These are phyloP conservation scores for Boletus rufocinnamomeus DNA, from an alignment of 768 basidiomycete genomes.

Conservation along the genomic window DNA sequence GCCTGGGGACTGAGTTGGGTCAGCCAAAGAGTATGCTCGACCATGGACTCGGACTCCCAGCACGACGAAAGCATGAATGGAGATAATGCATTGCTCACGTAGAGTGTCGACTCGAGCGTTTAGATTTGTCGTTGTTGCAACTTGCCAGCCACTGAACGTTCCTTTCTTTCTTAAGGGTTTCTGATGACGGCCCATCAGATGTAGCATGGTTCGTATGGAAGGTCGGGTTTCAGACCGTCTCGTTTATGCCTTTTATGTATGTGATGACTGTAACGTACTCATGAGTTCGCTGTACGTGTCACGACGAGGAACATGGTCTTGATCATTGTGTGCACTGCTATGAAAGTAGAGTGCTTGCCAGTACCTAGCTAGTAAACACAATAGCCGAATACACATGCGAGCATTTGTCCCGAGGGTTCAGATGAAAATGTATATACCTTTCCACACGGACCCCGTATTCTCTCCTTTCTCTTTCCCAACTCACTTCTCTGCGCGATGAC, in stretches of 20 bases:
- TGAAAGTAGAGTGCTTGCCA: not conserved
- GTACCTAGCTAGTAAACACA: not conserved
- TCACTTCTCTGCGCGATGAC: not conserved
- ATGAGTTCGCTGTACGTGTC: not conserved
- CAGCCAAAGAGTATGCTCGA: conserved; percentile 20
- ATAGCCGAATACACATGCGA: not conserved
- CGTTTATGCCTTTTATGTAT: conserved; percentile 13
- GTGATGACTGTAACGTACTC: conserved; percentile 11
- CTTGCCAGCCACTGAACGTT: not conserved
- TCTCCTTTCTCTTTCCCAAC: not conserved
- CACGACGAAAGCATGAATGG: conserved; percentile 1
- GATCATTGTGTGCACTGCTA: not conserved
- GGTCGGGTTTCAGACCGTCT: not conserved
- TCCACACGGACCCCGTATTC: not conserved
- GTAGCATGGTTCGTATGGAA: not conserved
- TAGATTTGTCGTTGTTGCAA: conserved; percentile 13
- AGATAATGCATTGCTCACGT: conserved; percentile 19
- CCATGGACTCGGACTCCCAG: conserved; percentile 1
- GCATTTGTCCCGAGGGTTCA: no score
- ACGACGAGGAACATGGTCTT: not conserved
- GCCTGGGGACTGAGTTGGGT: conserved; percentile 56
- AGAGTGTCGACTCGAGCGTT: conserved; percentile 3
- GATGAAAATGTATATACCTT: not conserved
- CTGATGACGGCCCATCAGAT: not conserved
- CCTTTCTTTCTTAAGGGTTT: not conserved